phyloP scores from a whole-genome alignment of 805 yeast genomes.

The Candida mattraensis region DNA sequence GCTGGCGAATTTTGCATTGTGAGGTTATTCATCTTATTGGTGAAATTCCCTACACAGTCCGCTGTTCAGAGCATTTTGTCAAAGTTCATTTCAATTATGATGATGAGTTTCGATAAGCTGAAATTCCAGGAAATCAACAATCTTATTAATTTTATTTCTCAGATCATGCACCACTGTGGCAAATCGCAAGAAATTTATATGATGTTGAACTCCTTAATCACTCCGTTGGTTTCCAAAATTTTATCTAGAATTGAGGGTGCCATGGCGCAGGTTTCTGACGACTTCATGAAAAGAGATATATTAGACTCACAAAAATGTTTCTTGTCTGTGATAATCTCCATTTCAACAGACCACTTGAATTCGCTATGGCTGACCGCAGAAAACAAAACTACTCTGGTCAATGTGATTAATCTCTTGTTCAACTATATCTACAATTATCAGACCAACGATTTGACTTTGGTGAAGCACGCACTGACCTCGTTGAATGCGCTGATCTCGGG shows the following conservation, averaged over 20 bases:
- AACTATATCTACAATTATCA: slow-evolving; percentile 55
- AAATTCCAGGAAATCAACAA: slow-evolving; percentile 69
- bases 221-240: slow-evolving; percentile 72
- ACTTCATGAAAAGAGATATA: slow-evolving; percentile 52
- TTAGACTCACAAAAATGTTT: slow-evolving; percentile 66
- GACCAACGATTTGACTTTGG: slow-evolving; percentile 61
- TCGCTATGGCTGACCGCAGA: slow-evolving; percentile 66
- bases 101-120: slow-evolving; percentile 56
- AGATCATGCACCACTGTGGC: slow-evolving; percentile 76
- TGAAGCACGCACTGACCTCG: slow-evolving; percentile 69
- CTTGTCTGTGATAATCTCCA: slow-evolving; percentile 63
- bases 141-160: slow-evolving; percentile 83
- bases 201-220: slow-evolving; percentile 66
- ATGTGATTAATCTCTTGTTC: slow-evolving; percentile 60
- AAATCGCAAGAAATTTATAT: slow-evolving; percentile 67
- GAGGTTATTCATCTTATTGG: slow-evolving; percentile 76
- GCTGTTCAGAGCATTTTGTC: slow-evolving; percentile 50
- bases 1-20: slow-evolving; percentile 86
- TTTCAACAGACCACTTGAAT: slow-evolving; percentile 76
- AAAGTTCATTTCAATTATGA: slow-evolving; percentile 66
- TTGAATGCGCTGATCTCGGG: slow-evolving; percentile 60
- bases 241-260: slow-evolving; percentile 38
- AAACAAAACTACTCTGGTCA: slow-evolving; percentile 60
- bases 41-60: slow-evolving; percentile 38
- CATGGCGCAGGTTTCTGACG: slow-evolving; percentile 28